These are phyloP conservation scores for Leccinum truebloodii DNA, from an alignment of 768 basidiomycete genomes.

Conservation along the genomic window DNA sequence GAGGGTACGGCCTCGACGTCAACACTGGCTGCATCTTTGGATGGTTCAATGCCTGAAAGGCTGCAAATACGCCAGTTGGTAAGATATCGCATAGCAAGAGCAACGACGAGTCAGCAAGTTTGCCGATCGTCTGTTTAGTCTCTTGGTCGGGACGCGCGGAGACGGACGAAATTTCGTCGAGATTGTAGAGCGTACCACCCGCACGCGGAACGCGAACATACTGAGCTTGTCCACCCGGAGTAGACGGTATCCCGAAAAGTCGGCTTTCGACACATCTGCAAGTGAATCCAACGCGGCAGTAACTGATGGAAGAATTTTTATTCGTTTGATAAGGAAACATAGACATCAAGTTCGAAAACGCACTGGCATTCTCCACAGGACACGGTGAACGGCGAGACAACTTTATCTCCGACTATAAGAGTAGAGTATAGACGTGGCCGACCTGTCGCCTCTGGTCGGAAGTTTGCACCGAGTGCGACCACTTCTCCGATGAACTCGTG, in stretches of 20 bases:
- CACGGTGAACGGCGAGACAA: conserved; percentile 79
- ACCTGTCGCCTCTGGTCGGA: conserved; percentile 41
- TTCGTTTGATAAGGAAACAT: background rate
- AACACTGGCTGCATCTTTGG: conserved; percentile 66
- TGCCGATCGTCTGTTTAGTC: conserved; percentile 38
- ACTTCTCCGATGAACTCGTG: conserved; percentile 82
- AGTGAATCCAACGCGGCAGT: conserved; percentile 73
- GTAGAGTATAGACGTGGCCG: conserved; percentile 64
- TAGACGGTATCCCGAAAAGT: conserved; percentile 65
- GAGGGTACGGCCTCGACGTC: conserved; percentile 61
- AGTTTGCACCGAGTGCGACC: conserved; percentile 63
- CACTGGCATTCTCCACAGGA: conserved; percentile 87
- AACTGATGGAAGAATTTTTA: conserved; percentile 38
- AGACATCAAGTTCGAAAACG: conserved; percentile 24
- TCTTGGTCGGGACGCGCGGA: conserved; percentile 22
- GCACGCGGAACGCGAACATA: conserved; percentile 78
- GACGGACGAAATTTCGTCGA: conserved; percentile 44
- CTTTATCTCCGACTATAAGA: conserved; percentile 70
- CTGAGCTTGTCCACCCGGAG: conserved; percentile 79
- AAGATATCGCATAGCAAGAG: conserved; percentile 77
- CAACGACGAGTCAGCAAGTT: conserved; percentile 62
- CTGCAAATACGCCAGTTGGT: conserved; percentile 79
- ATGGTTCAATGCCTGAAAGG: conserved; percentile 68
- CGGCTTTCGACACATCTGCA: conserved; percentile 61
- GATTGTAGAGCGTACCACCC: conserved; percentile 73